These are phyloP conservation scores for Agaricus subrufescens DNA, from an alignment of 768 basidiomycete species.

Conservation along the genomic window DNA sequence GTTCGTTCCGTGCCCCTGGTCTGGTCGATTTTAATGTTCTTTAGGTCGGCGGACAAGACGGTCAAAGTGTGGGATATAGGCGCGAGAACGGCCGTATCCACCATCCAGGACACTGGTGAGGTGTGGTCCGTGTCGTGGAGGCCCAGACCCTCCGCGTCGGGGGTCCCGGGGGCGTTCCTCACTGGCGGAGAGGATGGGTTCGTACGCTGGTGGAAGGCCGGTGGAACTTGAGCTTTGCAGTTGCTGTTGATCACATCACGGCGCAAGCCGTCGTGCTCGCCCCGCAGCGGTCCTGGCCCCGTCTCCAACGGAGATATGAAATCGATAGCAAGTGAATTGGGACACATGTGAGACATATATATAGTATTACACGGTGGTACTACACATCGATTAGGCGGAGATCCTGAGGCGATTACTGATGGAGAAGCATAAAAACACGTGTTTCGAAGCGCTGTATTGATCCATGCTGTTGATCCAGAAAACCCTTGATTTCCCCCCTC, in stretches of 20 bases:
- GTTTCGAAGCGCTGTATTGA: background rate
- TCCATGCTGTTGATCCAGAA: background rate
- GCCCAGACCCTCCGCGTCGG: constrained; percentile 51
- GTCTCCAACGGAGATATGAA: background rate
- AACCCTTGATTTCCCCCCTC: too few species aligned
- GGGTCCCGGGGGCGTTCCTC: constrained; percentile 62
- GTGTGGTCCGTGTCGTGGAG: constrained; percentile 86
- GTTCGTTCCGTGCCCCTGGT: constrained; percentile 15
- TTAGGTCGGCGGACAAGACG: constrained; percentile 59
- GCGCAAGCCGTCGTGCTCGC: too few species aligned
- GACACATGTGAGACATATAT: background rate
- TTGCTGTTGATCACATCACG: background rate
- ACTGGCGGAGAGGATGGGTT: constrained; percentile 73
- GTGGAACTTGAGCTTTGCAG: constrained; percentile 34
- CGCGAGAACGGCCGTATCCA: constrained; percentile 70
- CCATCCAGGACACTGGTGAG: constrained; percentile 72
- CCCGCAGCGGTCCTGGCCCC: background rate
- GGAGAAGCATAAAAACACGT: background rate
- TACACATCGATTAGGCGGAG: background rate
- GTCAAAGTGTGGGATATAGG: constrained; percentile 86
- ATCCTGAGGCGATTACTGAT: background rate
- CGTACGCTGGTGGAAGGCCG: constrained; percentile 76
- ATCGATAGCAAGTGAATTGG: constrained; percentile 5
- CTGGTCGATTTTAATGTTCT: background rate
- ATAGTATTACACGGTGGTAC: constrained; percentile 1